These are phyloP conservation scores for Westerdykella ornata DNA, from an alignment of 2,329 filamentous ascomycete species.

Conservation along the genomic window DNA sequence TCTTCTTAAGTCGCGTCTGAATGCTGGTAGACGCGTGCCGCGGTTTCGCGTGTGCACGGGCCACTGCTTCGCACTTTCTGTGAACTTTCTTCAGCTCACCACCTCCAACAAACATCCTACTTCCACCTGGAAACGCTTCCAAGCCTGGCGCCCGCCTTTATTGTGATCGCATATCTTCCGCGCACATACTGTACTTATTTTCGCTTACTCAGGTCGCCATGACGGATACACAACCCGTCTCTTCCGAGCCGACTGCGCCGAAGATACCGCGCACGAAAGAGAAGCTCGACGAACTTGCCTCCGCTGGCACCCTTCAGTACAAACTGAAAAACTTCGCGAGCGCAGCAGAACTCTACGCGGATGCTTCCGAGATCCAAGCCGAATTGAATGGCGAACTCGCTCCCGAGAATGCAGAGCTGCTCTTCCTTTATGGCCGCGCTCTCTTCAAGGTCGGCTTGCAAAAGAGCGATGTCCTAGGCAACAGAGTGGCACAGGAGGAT, in stretches of 20 bases:
- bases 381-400: slow-evolving; percentile 88
- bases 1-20: neutral
- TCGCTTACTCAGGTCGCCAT: slow-evolving; percentile 6
- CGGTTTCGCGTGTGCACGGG: slow-evolving; percentile 10
- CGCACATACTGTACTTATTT: slow-evolving; percentile 1
- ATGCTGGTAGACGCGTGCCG: slow-evolving; percentile 1
- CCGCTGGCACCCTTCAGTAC: slow-evolving; percentile 77
- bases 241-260: slow-evolving; percentile 15
- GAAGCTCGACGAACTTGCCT: slow-evolving; percentile 68
- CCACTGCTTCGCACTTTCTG: neutral
- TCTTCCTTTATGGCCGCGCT: slow-evolving; percentile 90
- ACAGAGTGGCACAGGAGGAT: slow-evolving; percentile 59
- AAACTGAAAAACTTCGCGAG: slow-evolving; percentile 81
- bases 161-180: neutral
- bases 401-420: slow-evolving; percentile 82
- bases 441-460: slow-evolving; percentile 89
- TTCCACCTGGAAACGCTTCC: neutral
- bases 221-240: slow-evolving; percentile 4
- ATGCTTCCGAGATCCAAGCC: slow-evolving; percentile 83
- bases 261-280: slow-evolving; percentile 46
- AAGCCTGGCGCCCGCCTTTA: neutral
- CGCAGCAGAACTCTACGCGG: slow-evolving; percentile 80
- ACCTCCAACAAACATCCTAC: neutral
- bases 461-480: slow-evolving; percentile 90
- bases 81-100: neutral